Evolutionary conservation across 108 stramenopile species (phyloP).

Genomic region (Nannochloropsis salina): DNA sequence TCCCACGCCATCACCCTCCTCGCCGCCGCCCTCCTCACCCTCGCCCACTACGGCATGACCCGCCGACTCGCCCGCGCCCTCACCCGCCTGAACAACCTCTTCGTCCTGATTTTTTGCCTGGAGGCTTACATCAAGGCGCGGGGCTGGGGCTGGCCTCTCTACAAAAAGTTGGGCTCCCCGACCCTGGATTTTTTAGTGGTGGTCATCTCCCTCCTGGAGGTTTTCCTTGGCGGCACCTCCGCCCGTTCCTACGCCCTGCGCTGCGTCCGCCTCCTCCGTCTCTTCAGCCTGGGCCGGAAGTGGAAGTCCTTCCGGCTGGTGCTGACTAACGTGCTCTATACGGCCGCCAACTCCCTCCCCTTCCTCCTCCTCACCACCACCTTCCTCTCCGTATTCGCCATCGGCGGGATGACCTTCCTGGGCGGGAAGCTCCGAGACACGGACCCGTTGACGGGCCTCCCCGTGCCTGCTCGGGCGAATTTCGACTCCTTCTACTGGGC

Average conservation of each 20-base stretch:
- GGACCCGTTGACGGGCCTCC: not conserved
- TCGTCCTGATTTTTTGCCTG: not conserved
- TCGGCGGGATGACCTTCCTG: not conserved
- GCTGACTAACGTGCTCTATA: not conserved
- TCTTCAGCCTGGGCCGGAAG: not conserved
- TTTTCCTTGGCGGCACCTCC: not conserved
- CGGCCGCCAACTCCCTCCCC: not conserved
- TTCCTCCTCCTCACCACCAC: not conserved
- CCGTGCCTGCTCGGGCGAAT: not conserved
- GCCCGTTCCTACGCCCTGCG: not conserved
- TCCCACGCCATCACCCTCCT: not conserved
- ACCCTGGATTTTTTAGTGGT: not conserved
- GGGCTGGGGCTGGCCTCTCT: not conserved
- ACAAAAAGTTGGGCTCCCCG: not conserved
- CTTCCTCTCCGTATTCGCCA: not conserved
- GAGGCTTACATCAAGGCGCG: not conserved
- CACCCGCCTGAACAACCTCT: not conserved
- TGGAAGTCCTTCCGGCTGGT: not conserved
- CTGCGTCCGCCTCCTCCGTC: not conserved
- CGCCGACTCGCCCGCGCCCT: not conserved
- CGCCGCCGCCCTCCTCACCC: not conserved
- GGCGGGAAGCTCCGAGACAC: not conserved
- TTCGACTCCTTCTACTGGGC: slow-evolving; percentile 1
- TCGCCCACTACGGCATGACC: slow-evolving; percentile 2
- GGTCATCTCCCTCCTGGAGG: not conserved